Percentiles rank a stretch among this genome's conserved stretches.
Evolutionary conservation across 805 yeast species (phyloP).

Genomic region (baker's yeast (Saccharomyces cerevisiae)): DNA sequence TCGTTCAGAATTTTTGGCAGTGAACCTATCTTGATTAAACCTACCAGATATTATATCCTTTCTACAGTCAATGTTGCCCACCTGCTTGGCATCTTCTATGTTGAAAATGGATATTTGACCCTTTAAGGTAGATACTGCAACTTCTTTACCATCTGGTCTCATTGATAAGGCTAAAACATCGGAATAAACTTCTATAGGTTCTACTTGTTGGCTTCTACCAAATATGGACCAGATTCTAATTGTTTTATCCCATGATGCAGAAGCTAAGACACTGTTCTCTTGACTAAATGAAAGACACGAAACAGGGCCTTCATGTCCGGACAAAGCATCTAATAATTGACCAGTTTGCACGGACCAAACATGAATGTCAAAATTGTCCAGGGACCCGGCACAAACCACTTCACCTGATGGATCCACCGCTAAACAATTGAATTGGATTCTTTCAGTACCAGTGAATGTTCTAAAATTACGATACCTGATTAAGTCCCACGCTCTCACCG

Average conservation of each 20-base stretch:
- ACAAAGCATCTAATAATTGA: slow-evolving; percentile 74
- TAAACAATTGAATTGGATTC: slow-evolving; percentile 77
- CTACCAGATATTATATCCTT: slow-evolving; percentile 85
- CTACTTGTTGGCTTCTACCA: slow-evolving; percentile 77
- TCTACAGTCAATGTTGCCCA: slow-evolving; percentile 76
- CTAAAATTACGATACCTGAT: slow-evolving; percentile 88
- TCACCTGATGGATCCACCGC: slow-evolving; percentile 98
- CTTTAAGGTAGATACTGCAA: slow-evolving; percentile 81
- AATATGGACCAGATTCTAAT: slow-evolving; percentile 89
- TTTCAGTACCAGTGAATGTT: slow-evolving; percentile 83
- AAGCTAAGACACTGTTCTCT: slow-evolving; percentile 69
- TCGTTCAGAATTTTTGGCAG: slow-evolving; percentile 71
- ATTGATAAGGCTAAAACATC: slow-evolving; percentile 78
- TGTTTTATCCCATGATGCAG: slow-evolving; percentile 95
- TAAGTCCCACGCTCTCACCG: slow-evolving; percentile 95
- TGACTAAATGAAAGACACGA: slow-evolving; percentile 78
- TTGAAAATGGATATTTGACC: slow-evolving; percentile 85
- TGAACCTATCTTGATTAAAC: slow-evolving; percentile 70
- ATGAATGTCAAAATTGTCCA: slow-evolving; percentile 81
- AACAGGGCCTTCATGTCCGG: slow-evolving; percentile 95
- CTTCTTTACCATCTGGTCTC: slow-evolving; percentile 88
- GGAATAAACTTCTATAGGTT: slow-evolving; percentile 76
- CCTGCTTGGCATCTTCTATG: slow-evolving; percentile 70
- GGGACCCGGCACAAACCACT: slow-evolving; percentile 88
- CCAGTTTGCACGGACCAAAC: slow-evolving; percentile 98